A percentile compares a stretch with the other conserved stretches of the same genome.
Evolutionary conservation across 805 yeast genomes (phyloP).

Genomic region (Clavispora phyllophila): DNA sequence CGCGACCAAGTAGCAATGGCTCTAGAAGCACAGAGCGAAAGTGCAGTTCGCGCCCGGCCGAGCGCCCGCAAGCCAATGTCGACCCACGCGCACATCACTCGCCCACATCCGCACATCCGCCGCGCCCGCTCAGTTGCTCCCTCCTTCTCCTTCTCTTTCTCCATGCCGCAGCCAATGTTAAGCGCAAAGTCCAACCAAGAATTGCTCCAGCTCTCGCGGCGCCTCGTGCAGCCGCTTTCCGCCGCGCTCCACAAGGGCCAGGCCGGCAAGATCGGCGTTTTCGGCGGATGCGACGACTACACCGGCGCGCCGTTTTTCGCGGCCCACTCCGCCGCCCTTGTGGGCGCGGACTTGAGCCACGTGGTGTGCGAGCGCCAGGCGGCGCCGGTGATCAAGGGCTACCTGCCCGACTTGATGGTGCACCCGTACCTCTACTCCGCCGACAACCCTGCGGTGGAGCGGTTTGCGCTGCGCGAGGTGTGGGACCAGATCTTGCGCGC

Average conservation of each 20-base stretch:
- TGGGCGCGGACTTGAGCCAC: constrained; percentile 88
- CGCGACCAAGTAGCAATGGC: no score
- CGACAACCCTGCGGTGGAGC: constrained; percentile 23
- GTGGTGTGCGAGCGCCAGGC: constrained; percentile 81
- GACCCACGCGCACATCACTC: no score
- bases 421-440: constrained; percentile 78
- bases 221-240: constrained; percentile 70
- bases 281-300: constrained; percentile 94
- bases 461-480: constrained; percentile 17
- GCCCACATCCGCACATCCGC: no score
- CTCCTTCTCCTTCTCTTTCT: no score
- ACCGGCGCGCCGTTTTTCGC: constrained; percentile 96
- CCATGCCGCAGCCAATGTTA: no score
- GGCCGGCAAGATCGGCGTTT: constrained; percentile 76
- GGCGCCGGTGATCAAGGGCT: constrained; percentile 74
- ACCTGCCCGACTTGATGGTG: constrained; percentile 92
- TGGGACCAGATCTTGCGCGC: constrained; percentile 11
- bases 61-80: no score
- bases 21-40: no score
- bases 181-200: constrained; percentile 33
- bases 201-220: constrained; percentile 44
- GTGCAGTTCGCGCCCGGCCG: no score
- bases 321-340: constrained; percentile 74
- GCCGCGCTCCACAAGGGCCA: constrained; percentile 85
- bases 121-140: no score